These are phyloP conservation scores for Boletellus emodensis DNA, from an alignment of 768 basidiomycete species.

Conservation along the genomic window DNA sequence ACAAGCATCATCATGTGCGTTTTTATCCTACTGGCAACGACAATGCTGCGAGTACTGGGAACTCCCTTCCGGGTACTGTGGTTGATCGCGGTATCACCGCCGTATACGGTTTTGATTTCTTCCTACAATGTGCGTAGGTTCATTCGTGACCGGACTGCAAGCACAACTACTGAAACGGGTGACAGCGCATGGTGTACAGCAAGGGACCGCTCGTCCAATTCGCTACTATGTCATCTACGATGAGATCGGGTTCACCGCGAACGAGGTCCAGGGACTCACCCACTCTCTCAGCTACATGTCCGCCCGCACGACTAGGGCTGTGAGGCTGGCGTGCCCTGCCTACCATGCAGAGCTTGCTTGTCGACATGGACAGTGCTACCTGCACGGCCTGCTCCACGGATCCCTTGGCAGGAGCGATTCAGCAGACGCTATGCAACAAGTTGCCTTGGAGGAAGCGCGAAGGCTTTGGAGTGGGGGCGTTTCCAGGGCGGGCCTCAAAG, in stretches of 20 bases:
- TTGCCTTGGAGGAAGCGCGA: constrained; percentile 50
- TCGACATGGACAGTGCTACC: constrained; percentile 1
- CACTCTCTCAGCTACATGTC: constrained; percentile 2
- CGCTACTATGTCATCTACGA: constrained; percentile 1
- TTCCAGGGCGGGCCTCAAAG: constrained; percentile 43
- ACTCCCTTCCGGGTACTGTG: constrained; percentile 44
- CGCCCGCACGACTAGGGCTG: background rate
- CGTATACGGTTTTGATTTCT: constrained; percentile 48
- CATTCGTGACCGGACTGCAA: background rate
- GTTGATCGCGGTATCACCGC: constrained; percentile 46
- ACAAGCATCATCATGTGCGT: constrained; percentile 48
- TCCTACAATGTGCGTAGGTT: constrained; percentile 34
- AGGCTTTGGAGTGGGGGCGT: constrained; percentile 59
- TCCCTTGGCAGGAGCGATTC: too few relatives aligned
- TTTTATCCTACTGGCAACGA: constrained; percentile 35
- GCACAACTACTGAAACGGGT: background rate
- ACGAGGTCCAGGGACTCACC: background rate
- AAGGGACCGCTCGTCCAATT: constrained; percentile 1
- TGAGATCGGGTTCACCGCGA: background rate
- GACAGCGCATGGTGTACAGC: background rate
- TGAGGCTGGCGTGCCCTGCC: background rate
- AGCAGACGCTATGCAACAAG: background rate
- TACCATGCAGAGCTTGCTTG: background rate
- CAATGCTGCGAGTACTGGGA: constrained; percentile 36
- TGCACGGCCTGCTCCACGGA: background rate